Evolutionary conservation across 495 filamentous ascomycete genomes (phyloP).

Genomic region (Hamigera avellanea): DNA sequence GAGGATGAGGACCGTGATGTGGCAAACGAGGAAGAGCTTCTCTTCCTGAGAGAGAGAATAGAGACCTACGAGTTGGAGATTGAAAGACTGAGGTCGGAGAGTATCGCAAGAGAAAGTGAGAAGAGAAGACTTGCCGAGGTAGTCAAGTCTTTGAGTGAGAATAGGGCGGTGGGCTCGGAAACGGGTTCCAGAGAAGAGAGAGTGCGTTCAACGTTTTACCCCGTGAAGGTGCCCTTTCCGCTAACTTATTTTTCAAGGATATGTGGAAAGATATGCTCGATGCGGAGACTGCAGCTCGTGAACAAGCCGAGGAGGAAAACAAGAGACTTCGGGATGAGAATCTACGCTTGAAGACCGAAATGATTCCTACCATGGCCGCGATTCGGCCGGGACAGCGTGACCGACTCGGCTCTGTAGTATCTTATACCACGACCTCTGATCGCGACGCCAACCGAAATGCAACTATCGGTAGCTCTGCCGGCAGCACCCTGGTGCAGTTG

Average conservation of each 20-base stretch:
- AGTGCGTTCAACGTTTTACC: slow-evolving; percentile 19
- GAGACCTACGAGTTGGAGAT: slow-evolving; percentile 75
- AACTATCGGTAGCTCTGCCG: slow-evolving; percentile 38
- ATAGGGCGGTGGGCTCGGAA: slow-evolving; percentile 48
- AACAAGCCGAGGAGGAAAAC: slow-evolving; percentile 84
- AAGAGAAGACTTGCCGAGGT: slow-evolving; percentile 73
- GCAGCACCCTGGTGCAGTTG: slow-evolving; percentile 62
- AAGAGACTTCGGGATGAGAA: slow-evolving; percentile 76
- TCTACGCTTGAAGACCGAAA: slow-evolving; percentile 59
- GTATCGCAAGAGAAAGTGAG: slow-evolving; percentile 61
- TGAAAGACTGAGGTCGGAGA: slow-evolving; percentile 68
- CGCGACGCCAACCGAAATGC: slow-evolving; percentile 46
- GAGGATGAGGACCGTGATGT: slow-evolving; percentile 43
- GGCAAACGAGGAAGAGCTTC: slow-evolving; percentile 65
- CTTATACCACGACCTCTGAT: slow-evolving; percentile 49
- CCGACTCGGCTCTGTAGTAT: slow-evolving; percentile 44
- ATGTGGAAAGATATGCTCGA: slow-evolving; percentile 96
- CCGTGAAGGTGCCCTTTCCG: background rate
- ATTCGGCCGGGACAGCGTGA: slow-evolving; percentile 37
- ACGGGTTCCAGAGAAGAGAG: slow-evolving; percentile 75
- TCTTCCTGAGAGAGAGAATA: slow-evolving; percentile 70
- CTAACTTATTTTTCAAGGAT: slow-evolving; percentile 31
- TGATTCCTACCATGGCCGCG: slow-evolving; percentile 17
- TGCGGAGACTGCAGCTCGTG: slow-evolving; percentile 77
- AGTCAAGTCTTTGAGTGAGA: slow-evolving; percentile 59